Percentiles rank a stretch among this genome's conserved stretches.
Evolutionary conservation across 305 asterid genomes (phyloP).

Genomic region (Solanum hybrid): DNA sequence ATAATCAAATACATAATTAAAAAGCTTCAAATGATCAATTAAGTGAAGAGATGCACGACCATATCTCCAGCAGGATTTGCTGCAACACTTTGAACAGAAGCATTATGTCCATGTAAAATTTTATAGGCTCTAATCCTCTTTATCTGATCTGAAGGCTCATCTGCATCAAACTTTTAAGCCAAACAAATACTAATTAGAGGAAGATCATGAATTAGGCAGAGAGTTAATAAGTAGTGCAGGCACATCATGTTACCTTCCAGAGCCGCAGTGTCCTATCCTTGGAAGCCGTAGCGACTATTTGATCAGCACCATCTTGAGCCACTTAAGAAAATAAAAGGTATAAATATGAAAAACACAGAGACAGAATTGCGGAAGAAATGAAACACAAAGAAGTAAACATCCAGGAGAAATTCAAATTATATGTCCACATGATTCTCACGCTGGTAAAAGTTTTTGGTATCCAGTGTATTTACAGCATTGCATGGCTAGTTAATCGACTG

Average conservation of each 20-base stretch:
- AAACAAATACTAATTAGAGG: conserved; percentile 12
- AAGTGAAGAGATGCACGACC: conserved; percentile 28
- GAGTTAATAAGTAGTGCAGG: not conserved
- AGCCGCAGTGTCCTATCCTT: conserved; percentile 78
- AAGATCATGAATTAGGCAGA: not conserved
- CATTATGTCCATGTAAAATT: conserved; percentile 65
- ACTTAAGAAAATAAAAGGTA: conserved; percentile 8
- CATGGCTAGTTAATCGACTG: not conserved
- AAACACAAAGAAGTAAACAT: not conserved
- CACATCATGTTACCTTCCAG: conserved; percentile 65
- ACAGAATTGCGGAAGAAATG: not conserved
- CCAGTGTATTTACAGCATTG: not conserved
- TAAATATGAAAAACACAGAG: not conserved
- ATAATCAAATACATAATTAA: not conserved
- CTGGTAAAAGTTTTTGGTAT: not conserved
- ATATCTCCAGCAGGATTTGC: conserved; percentile 60
- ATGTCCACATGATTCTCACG: not conserved
- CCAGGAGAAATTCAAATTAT: not conserved
- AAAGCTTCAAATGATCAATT: not conserved
- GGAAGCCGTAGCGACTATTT: conserved; percentile 81
- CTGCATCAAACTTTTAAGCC: conserved; percentile 53
- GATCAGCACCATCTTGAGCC: conserved; percentile 31
- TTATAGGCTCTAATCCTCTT: conserved; percentile 49
- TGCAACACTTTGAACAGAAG: conserved; percentile 75
- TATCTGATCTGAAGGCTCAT: conserved; percentile 36